Evolutionary conservation across 257 asterid species (phyloP).

Genomic region (Nicotiana obtusifolia): DNA sequence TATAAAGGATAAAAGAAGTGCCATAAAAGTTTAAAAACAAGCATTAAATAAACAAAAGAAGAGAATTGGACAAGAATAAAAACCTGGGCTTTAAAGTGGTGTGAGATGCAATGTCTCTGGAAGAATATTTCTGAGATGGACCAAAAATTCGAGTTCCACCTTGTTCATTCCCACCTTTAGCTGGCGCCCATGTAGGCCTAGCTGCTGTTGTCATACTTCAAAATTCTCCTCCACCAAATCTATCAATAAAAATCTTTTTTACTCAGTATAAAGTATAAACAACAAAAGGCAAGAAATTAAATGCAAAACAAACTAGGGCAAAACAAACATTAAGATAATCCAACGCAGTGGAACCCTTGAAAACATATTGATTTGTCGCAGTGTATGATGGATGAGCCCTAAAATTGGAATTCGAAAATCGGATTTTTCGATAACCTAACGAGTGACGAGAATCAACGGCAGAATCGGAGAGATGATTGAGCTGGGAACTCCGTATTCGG

Average conservation of each 20-base stretch:
- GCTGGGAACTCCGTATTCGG: not conserved
- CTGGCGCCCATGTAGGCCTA: constrained; percentile 99
- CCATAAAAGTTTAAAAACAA: not conserved
- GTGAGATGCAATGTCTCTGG: constrained; percentile 92
- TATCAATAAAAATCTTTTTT: not conserved
- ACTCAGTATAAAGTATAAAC: not conserved
- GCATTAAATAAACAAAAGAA: not conserved
- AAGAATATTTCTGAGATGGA: constrained; percentile 93
- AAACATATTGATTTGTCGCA: not conserved
- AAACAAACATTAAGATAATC: not conserved
- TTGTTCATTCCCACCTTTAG: constrained; percentile 97
- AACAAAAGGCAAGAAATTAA: not conserved
- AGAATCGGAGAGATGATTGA: not conserved
- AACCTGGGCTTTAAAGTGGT: constrained; percentile 88
- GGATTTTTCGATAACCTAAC: not conserved
- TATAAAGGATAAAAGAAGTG: too few species aligned
- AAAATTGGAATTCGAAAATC: not conserved
- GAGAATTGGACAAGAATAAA: not conserved
- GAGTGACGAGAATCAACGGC: not conserved
- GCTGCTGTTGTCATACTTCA: constrained; percentile 86
- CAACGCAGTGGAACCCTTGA: not conserved
- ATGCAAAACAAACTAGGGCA: not conserved
- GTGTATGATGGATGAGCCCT: not conserved
- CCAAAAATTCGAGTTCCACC: constrained; percentile 94
- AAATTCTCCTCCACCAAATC: not conserved